Conservation (phyloP, 73 alveolate species). For the Tetrahymena malaccensis region DNA sequence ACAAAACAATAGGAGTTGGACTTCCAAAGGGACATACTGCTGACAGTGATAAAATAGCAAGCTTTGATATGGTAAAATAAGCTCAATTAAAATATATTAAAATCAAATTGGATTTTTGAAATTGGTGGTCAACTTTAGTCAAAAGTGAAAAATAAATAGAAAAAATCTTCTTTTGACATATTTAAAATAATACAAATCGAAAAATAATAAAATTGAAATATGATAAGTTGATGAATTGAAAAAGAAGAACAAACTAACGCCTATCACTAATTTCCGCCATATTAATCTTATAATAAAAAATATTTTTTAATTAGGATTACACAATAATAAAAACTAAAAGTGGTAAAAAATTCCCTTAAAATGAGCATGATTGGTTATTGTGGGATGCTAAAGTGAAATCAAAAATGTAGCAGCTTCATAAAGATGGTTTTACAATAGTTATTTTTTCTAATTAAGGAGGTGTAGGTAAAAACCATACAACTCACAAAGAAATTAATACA, state of each 20-base stretch:
- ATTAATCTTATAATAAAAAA: background rate
- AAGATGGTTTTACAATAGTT: slow-evolving; percentile 54
- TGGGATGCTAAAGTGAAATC: slow-evolving; percentile 49
- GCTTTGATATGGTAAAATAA: background rate
- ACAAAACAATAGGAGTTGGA: background rate
- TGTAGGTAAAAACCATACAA: slow-evolving; percentile 50
- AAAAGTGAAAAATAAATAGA: too few relatives aligned
- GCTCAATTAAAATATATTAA: background rate
- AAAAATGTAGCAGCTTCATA: slow-evolving; percentile 27
- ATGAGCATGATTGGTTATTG: slow-evolving; percentile 75
- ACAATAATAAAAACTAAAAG: slow-evolving; percentile 69
- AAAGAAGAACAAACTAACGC: too few relatives aligned
- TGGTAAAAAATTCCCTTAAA: slow-evolving; percentile 61
- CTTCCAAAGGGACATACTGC: background rate
- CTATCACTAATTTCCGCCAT: too few relatives aligned
- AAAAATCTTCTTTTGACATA: too few relatives aligned
- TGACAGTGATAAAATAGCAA: background rate
- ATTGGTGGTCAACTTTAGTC: too few relatives aligned
- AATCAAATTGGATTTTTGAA: too few relatives aligned
- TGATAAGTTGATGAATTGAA: too few relatives aligned
- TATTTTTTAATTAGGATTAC: slow-evolving; percentile 65
- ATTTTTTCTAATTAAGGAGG: slow-evolving; percentile 62
- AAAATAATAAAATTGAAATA: too few relatives aligned
- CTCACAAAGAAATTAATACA: slow-evolving; percentile 39
- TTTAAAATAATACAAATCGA: too few relatives aligned